Base-by-base conservation (phyloP, 345 rosid genomes). In the Hibiscus mutabilis region DNA sequence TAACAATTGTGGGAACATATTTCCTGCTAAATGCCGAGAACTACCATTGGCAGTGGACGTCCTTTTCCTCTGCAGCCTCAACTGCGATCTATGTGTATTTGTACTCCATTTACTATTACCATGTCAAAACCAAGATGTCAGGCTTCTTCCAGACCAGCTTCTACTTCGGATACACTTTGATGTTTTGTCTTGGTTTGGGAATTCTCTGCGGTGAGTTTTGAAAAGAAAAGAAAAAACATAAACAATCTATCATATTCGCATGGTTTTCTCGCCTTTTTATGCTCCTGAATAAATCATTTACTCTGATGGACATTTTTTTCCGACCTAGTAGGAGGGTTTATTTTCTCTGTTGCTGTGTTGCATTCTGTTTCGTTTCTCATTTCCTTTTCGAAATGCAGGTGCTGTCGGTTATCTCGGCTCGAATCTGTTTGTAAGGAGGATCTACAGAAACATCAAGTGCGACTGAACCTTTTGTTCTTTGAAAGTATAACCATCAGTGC, bases 11-110 rank as follows among this genome's bases (percentile, higher is more conserved):
- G 83, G 98, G 98, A 21, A 88, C 98, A 10, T 93, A 93, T 75
- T 93, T 93, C 90, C 72, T 93, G 79, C 79, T 93, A 65, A 91
- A 93, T 72, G 98, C 98, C 49, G 98, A 93, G 84, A 93, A 93
- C 80, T 93, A 93, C 74, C 97, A 93, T 82, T 93, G 98, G 98
- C 98, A 89, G 76, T 93, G 98, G 98, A 93, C 98, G 0, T 91
- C 98, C 53, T 93, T 91, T 82, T 91, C 91, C 86, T 93, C 98
- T 22, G 98, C 98, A 64, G 98, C 98, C 40, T 93, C 98, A 47
- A 93, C 98, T 5, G 96, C 97, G 46, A 86, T 93, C 77, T 93
- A 93, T 44, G 97, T 93, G 66, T 93, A 93, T 82, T 75, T 91
- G 76, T 93, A 93, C 83, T 93, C 98, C 0, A 80, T 93, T 71